Base-by-base conservation (phyloP, 1,284 basidiomycete genomes). In the Moniliophthora roreri region DNA sequence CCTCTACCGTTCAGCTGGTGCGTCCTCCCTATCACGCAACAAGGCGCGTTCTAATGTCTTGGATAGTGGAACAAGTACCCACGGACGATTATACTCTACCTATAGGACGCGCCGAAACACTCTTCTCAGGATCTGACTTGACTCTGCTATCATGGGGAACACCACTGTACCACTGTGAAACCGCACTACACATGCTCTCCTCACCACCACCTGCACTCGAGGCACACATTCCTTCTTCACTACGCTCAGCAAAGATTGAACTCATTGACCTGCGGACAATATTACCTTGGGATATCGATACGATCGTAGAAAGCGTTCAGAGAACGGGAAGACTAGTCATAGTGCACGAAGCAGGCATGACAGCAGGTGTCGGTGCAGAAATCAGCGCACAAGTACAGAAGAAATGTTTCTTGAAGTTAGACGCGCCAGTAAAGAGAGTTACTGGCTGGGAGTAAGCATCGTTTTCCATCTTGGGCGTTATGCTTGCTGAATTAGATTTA, bases 111-210 rank as follows among this genome's bases (percentile, higher is more conserved):
- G 91, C 93, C 1, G 95, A 98, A 64, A 79, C 81, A 10, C 78
- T 98, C 1, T 70, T 78, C 1, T 64, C 79, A 0, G 95, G 95
- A 1, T 77, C 81, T 1, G 94, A 97, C 65, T 71, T 98, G 8
- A 98, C 95, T 0, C 70, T 98, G 5, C 78, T 98, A 24, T 86
- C 91, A 4, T 98, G 93, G 84, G 95, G 95, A 13, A 95, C 94
- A 11, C 93, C 95, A 0, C 71, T 98, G 21, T 97, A 95, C 72
- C 87, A 91, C 57, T 94, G 93, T 69, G 91, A 95, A 70, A 79
- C 87, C 45, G 90, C 91, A 0, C 66, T 94, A 3, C 77, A 82
- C 58, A 72, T 93, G 64, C 73, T 95, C 18, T 68, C 68, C 2
- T 74, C 78, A 54, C 94, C 95, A 0, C 83, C 89, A 0, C 67